Evolutionary conservation across 2,329 filamentous ascomycete genomes (phyloP).

Genomic region (Hirsutella minnesotensis): DNA sequence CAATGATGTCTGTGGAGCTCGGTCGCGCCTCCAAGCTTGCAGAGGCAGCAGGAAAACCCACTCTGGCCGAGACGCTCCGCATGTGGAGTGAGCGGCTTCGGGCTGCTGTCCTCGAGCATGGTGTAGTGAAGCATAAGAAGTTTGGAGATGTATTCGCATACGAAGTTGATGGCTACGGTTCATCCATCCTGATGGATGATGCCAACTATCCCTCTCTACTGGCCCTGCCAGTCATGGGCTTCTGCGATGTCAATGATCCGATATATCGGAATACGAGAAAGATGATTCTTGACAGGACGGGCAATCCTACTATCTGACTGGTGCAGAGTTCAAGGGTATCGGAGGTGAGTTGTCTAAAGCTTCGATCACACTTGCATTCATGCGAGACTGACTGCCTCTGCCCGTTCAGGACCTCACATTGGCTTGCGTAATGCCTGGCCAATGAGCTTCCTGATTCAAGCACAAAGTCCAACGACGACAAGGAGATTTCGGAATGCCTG

Average conservation of each 20-base stretch:
- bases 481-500: constrained; percentile 67
- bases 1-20: constrained; percentile 89
- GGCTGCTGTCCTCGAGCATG: constrained; percentile 74
- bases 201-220: constrained; percentile 77
- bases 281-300: constrained; percentile 58
- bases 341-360: constrained; percentile 50
- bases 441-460: constrained; percentile 86
- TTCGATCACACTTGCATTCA: no score
- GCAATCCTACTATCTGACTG: constrained; percentile 81
- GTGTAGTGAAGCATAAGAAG: constrained; percentile 61
- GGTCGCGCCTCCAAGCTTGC: constrained; percentile 62
- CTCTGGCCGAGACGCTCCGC: constrained; percentile 43
- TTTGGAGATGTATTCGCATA: constrained; percentile 79
- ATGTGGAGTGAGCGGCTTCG: constrained; percentile 51
- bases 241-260: constrained; percentile 49
- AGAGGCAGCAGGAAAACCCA: constrained; percentile 41
- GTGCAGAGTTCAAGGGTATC: constrained; percentile 71
- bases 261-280: constrained; percentile 81
- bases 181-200: constrained; percentile 76
- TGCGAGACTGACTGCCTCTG: no score
- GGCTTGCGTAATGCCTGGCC: constrained; percentile 91
- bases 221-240: constrained; percentile 68
- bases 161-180: constrained; percentile 81
- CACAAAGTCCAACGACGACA: constrained; percentile 73
- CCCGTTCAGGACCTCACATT: constrained; percentile 53